Evolutionary conservation across 192 early-diverging fungal genomes (phyloP), one percentile per base, ranked within the genome.

Genomic region (Backusella australiensis): DNA sequence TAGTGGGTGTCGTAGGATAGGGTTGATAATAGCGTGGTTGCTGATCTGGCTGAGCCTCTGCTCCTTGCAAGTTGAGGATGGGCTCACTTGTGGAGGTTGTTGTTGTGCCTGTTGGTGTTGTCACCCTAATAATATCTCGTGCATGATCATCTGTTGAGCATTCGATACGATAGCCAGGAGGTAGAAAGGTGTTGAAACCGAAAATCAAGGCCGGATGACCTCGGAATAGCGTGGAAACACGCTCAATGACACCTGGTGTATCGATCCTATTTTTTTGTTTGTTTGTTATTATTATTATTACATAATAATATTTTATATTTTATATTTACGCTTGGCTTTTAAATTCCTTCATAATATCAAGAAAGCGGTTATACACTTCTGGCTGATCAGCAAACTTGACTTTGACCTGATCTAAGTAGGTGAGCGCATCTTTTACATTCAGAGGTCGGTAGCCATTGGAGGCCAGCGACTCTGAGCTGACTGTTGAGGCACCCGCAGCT

Each of bases 291-390:
- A 14, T 12, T 59, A 26, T 26, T 59, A 26, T 26, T 59, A 2
- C 21, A 21, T 39, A 15, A 56, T 41, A 72, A 34, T 34, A 19
- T 69, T 41, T 46, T 46, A 41, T 67, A 35, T 19, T 19, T 23
- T 49, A 86, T 49, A 87, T 87, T 85, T 85, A 94, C 93, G 84
- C 88, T 78, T 97, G 96, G 73, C 94, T 93, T 84, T 98, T 98
- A 82, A 99, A 99, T 79, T 99, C 98, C 87, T 98, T 98, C 98
- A 99, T 99, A 56, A 98, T 98, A 80, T 98, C 97, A 77, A 99
- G 75, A 81, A 99, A 99, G 67, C 91, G 89, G 76, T 97, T 98
- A 83, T 99, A 99, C 1, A 98, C 96, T 72, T 97, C 95, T 2
- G 96, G 96, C 6, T 94, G 90, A 73, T 96, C 91, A 59, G 90